A percentile compares a stretch with the other conserved stretches of the same genome.
phyloP scores from a whole-genome alignment of 345 rosid species.

The Populus deltoides region DNA sequence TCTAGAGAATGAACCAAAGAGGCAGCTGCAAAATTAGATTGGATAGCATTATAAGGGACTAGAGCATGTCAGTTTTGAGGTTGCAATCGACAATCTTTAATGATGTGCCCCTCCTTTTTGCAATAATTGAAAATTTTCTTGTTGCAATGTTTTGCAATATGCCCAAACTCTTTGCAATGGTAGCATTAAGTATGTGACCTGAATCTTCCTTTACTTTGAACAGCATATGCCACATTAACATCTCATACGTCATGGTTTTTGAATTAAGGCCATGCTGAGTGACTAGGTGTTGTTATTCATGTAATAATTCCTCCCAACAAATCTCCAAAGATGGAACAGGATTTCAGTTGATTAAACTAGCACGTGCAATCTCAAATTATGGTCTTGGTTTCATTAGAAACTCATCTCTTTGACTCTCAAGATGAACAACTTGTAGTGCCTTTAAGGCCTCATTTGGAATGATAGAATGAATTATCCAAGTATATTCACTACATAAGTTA shows the following conservation, averaged over 20 bases:
- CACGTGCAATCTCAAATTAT: too few species aligned
- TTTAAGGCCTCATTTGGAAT: too few species aligned
- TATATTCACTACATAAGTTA: too few species aligned
- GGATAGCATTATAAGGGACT: neutral
- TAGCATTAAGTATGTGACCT: neutral
- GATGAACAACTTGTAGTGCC: too few species aligned
- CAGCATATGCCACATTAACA: slow-evolving; percentile 7
- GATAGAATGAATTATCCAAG: too few species aligned
- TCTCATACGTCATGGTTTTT: neutral
- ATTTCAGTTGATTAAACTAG: too few species aligned
- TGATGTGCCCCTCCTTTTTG: neutral
- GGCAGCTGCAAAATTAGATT: neutral
- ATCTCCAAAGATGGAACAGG: too few species aligned
- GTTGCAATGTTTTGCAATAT: neutral
- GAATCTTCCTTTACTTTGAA: neutral
- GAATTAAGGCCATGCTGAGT: too few species aligned
- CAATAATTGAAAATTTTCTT: neutral
- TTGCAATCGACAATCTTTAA: neutral
- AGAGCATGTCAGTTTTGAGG: neutral
- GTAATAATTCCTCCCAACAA: too few species aligned
- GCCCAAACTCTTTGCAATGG: neutral
- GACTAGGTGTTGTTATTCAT: too few species aligned
- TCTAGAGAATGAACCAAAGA: neutral
- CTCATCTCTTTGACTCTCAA: too few species aligned
- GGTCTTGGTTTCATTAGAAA: too few species aligned